These are phyloP conservation scores for Gonapodya prolifera DNA, from an alignment of 192 early-diverging fungal species.

Conservation along the genomic window DNA sequence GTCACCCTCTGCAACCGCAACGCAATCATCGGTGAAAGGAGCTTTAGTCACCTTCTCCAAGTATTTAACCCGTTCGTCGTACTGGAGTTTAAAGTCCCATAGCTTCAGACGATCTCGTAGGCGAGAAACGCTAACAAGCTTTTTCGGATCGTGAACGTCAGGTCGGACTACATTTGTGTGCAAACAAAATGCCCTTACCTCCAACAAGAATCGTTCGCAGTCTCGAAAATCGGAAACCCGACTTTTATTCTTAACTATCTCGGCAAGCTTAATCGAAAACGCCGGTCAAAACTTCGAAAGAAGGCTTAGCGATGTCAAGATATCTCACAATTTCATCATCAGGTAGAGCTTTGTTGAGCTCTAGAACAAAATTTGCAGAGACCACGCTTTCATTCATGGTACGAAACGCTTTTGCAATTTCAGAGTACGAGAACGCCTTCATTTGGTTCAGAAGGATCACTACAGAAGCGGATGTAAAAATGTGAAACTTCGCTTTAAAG, in stretches of 20 bases:
- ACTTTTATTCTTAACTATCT: background rate
- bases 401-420: background rate
- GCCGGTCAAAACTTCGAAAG: too few species aligned
- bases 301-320: too few species aligned
- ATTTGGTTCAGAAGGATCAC: background rate
- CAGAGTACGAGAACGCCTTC: background rate
- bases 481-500: background rate
- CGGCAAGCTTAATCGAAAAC: too few species aligned
- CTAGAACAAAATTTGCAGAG: background rate
- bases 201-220: background rate
- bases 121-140: background rate
- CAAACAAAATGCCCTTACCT: background rate
- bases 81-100: background rate
- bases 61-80: background rate
- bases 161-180: background rate
- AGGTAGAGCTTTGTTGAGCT: background rate
- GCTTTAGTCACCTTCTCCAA: background rate
- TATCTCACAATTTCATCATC: background rate
- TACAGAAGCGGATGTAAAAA: background rate
- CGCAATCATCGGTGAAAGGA: background rate
- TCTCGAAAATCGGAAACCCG: background rate
- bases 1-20: too few species aligned
- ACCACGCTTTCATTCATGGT: background rate
- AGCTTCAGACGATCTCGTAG: background rate
- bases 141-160: background rate